Evolutionary conservation across 129 eudicot genomes (phyloP).

Genomic region (Arctium lappa): DNA sequence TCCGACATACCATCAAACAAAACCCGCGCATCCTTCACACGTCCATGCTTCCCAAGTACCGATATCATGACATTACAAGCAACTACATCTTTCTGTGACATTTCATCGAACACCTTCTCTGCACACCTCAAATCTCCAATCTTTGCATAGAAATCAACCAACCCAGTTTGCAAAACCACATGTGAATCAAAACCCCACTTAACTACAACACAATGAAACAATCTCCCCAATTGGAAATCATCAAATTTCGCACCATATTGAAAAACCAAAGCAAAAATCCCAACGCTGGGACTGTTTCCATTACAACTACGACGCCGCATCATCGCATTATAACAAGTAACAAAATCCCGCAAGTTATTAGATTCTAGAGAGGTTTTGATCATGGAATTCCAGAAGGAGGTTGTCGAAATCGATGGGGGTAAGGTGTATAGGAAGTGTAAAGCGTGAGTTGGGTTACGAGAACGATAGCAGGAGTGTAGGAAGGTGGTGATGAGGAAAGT

Average conservation of each 20-base stretch:
- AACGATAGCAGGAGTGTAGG: conserved; percentile 27
- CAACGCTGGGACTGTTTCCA: neutral
- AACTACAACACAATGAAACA: conserved; percentile 37
- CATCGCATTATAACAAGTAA: conserved; percentile 33
- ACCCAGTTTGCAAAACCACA: conserved; percentile 53
- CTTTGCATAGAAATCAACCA: conserved; percentile 51
- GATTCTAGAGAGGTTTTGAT: conserved; percentile 32
- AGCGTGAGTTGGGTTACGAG: conserved; percentile 27
- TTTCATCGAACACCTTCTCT: conserved; percentile 41
- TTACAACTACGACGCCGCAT: conserved; percentile 15
- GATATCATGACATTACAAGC: conserved; percentile 55
- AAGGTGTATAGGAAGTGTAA: conserved; percentile 25
- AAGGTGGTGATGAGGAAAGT: conserved; percentile 32
- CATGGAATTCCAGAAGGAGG: conserved; percentile 35
- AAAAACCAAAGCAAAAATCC: conserved; percentile 27
- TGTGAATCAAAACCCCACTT: conserved; percentile 35
- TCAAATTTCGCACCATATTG: conserved; percentile 28
- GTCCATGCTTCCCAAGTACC: conserved; percentile 39
- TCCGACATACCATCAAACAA: conserved; percentile 41
- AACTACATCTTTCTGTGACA: conserved; percentile 41
- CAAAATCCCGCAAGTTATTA: conserved; percentile 5
- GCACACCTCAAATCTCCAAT: conserved; percentile 36
- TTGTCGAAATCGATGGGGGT: conserved; percentile 34
- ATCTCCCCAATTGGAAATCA: conserved; percentile 21
- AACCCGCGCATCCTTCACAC: conserved; percentile 35